phyloP scores from a whole-genome alignment of 805 yeast species.

The Kregervanrija pseudodelftensis region DNA sequence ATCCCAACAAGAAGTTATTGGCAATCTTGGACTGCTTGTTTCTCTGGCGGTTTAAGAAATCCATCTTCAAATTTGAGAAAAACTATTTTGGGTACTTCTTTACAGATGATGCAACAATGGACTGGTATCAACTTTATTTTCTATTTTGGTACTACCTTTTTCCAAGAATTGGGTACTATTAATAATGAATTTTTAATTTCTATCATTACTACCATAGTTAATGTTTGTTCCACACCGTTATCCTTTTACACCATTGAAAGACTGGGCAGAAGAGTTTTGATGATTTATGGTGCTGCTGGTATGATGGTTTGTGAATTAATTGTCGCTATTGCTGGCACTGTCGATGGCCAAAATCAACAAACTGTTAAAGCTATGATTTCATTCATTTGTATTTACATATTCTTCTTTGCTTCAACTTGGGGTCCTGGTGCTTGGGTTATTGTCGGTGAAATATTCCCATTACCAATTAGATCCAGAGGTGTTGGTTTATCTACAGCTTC shows the following conservation, averaged over 20 bases:
- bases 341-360: constrained; percentile 17
- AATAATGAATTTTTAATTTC: constrained; percentile 42
- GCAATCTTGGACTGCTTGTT: constrained; percentile 36
- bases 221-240: constrained; percentile 44
- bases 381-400: constrained; percentile 53
- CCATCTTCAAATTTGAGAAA: constrained; percentile 33
- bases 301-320: constrained; percentile 49
- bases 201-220: constrained; percentile 44
- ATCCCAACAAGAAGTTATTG: constrained; percentile 29
- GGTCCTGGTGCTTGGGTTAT: constrained; percentile 74
- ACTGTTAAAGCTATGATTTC: constrained; percentile 28
- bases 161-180: constrained; percentile 41
- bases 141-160: constrained; percentile 66
- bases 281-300: constrained; percentile 42
- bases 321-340: constrained; percentile 36
- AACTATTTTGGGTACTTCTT: constrained; percentile 33
- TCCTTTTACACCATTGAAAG: constrained; percentile 47
- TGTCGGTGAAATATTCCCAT: constrained; percentile 55
- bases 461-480: constrained; percentile 66
- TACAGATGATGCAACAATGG: constrained; percentile 57
- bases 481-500: constrained; percentile 65
- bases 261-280: constrained; percentile 50
- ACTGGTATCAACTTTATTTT: constrained; percentile 71
- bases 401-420: constrained; percentile 76
- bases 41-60: constrained; percentile 31